Percentiles rank a stretch among this genome's conserved stretches.
phyloP scores from a whole-genome alignment of 208 protist genomes.

The Acanthamoeba lenticulata region DNA sequence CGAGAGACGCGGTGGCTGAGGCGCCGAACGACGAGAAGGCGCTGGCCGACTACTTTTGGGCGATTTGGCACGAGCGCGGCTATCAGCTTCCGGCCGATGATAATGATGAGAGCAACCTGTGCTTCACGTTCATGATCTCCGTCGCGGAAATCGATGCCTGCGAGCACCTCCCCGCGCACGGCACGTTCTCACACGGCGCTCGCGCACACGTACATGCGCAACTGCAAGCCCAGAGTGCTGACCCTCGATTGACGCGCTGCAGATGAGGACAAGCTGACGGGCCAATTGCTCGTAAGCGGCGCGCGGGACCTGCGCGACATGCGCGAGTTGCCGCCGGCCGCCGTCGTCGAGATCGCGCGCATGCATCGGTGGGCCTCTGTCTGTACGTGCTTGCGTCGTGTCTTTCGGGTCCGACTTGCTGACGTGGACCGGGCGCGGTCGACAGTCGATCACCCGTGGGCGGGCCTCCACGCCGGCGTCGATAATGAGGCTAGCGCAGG shows the following conservation, averaged over 20 bases:
- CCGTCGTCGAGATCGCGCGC: neutral
- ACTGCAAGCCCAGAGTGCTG: neutral
- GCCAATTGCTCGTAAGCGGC: neutral
- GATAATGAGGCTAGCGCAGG: neutral
- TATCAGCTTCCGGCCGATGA: neutral
- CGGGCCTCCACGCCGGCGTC: neutral
- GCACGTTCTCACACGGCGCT: neutral
- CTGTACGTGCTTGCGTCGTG: neutral
- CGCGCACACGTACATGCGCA: too few relatives aligned
- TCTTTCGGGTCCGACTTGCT: too few relatives aligned
- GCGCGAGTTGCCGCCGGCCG: neutral
- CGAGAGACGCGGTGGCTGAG: too few relatives aligned
- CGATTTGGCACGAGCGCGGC: neutral
- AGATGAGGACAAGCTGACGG: too few relatives aligned
- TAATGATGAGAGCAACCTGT: neutral
- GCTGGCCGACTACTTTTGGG: neutral
- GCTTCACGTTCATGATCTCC: neutral
- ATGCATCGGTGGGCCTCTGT: neutral
- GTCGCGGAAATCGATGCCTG: neutral
- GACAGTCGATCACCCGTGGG: neutral
- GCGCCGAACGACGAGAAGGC: neutral
- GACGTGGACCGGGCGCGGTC: neutral
- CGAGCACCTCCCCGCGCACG: neutral
- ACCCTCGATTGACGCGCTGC: neutral
- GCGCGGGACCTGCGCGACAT: neutral